Percentiles rank a stretch among this genome's conserved stretches.
These are phyloP conservation scores for Oidiodendron maius DNA, from an alignment of 495 filamentous ascomycete species.

Conservation along the genomic window DNA sequence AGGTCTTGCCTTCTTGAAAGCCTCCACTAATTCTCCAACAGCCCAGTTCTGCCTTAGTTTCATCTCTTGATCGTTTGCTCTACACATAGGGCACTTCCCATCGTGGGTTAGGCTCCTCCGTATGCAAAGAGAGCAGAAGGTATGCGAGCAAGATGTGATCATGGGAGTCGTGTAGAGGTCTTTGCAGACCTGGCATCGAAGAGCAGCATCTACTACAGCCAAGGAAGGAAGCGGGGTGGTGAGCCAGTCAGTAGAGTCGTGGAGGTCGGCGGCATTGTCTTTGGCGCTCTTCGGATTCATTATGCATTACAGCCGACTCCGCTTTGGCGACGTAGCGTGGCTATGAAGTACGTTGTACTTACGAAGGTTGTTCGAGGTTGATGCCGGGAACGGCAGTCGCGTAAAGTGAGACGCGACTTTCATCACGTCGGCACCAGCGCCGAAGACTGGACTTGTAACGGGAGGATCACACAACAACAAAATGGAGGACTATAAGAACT, in stretches of 20 bases:
- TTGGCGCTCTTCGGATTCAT: constrained; percentile 1
- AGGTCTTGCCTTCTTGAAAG: constrained; percentile 61
- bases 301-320: too few species aligned
- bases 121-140: constrained; percentile 95
- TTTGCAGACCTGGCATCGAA: constrained; percentile 96
- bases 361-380: neutral
- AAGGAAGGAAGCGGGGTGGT: constrained; percentile 68
- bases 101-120: constrained; percentile 74
- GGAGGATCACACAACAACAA: constrained; percentile 5
- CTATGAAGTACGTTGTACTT: neutral
- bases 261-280: constrained; percentile 50
- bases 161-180: constrained; percentile 93
- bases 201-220: constrained; percentile 70
- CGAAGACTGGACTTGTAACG: too few species aligned
- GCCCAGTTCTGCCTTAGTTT: constrained; percentile 79
- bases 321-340: too few species aligned
- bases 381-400: constrained; percentile 10
- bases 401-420: constrained; percentile 13
- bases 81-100: constrained; percentile 81
- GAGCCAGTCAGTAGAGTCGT: constrained; percentile 93
- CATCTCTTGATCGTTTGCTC: constrained; percentile 68
- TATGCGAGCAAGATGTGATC: constrained; percentile 90
- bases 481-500: constrained; percentile 56
- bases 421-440: neutral
- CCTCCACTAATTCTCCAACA: constrained; percentile 76